phyloP scores from a whole-genome alignment of 2,329 filamentous ascomycete genomes.

The Tetracladium maxilliforme region DNA sequence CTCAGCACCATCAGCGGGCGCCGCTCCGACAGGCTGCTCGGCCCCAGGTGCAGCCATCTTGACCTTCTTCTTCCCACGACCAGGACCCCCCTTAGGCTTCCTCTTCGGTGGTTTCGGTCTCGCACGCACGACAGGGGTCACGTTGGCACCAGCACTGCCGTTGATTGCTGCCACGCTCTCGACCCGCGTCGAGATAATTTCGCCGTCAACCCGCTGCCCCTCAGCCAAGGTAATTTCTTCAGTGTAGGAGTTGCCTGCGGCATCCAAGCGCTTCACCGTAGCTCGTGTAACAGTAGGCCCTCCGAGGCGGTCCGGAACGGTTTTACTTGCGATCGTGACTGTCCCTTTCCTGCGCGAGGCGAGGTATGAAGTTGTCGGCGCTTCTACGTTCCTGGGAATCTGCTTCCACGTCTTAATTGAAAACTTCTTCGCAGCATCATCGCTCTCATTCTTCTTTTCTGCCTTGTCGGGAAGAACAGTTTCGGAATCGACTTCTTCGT shows the following conservation, averaged over 20 bases:
- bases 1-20: slow-evolving; percentile 3
- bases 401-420: slow-evolving; percentile 47
- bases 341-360: slow-evolving; percentile 48
- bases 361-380: slow-evolving; percentile 33
- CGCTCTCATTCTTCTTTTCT: slow-evolving; percentile 51
- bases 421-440: slow-evolving; percentile 32
- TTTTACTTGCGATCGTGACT: slow-evolving; percentile 37
- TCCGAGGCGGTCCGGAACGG: slow-evolving; percentile 24
- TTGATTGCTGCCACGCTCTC: slow-evolving; percentile 46
- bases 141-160: slow-evolving; percentile 31
- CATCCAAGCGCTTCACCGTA: slow-evolving; percentile 65
- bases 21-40: slow-evolving; percentile 7
- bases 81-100: slow-evolving; percentile 67
- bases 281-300: slow-evolving; percentile 56
- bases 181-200: slow-evolving; percentile 54
- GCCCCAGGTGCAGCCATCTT: slow-evolving; percentile 25
- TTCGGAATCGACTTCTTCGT: slow-evolving; percentile 40
- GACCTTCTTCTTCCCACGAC: slow-evolving; percentile 65
- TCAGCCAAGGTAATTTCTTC: slow-evolving; percentile 73
- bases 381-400: slow-evolving; percentile 41
- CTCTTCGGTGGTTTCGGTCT: slow-evolving; percentile 42
- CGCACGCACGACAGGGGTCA: slow-evolving; percentile 9
- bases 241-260: slow-evolving; percentile 66
- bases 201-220: slow-evolving; percentile 67
- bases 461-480: slow-evolving; percentile 28